Evolutionary conservation across 75 land plant species (phyloP).

Genomic region (Pinus taeda): DNA sequence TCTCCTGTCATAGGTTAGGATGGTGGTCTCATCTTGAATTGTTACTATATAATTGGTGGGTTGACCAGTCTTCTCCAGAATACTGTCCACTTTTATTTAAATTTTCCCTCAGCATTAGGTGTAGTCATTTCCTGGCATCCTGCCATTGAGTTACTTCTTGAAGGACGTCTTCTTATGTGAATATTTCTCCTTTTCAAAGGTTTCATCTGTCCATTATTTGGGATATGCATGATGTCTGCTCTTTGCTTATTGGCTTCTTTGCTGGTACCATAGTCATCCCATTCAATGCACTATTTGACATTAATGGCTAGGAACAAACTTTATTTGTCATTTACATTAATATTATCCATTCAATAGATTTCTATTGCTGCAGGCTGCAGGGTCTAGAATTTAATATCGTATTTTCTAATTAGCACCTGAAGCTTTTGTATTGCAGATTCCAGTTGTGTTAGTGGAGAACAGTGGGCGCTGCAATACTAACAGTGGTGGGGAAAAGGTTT

Average conservation of each 20-base stretch:
- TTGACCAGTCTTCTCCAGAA: no score
- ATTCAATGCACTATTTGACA: no score
- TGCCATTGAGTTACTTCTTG: not conserved
- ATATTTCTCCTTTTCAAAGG: not conserved
- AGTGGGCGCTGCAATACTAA: constrained; percentile 95
- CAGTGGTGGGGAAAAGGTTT: constrained; percentile 89
- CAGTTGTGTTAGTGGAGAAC: constrained; percentile 91
- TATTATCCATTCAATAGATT: not conserved
- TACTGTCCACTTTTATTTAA: no score
- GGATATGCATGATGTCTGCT: no score
- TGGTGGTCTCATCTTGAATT: not conserved
- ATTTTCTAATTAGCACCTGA: constrained; percentile 16
- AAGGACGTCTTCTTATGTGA: not conserved
- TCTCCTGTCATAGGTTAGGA: not conserved
- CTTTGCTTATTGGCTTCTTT: no score
- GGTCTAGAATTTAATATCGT: not conserved
- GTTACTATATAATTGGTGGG: not conserved
- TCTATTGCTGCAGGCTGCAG: not conserved
- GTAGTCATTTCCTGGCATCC: not conserved
- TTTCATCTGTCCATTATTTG: not conserved
- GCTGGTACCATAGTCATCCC: no score
- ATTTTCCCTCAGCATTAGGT: no score
- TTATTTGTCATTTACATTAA: no score
- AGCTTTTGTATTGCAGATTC: constrained; percentile 33
- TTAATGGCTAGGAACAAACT: no score